Base-by-base conservation (phyloP, 2,329 filamentous ascomycete genomes). In the Ascochyta clinopodiicola region DNA sequence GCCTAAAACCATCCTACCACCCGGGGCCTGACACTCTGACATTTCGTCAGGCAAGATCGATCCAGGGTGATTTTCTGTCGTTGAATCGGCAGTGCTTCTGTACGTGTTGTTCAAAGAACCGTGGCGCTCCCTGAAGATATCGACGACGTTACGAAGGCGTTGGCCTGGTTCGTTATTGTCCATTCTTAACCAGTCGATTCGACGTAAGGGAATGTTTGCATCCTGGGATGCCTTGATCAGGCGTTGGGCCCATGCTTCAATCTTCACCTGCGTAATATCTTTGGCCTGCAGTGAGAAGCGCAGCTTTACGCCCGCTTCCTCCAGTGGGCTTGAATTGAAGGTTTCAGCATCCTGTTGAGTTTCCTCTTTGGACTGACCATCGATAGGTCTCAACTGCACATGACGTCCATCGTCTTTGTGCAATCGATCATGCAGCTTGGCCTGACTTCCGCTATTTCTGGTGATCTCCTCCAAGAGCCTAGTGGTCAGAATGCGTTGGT, bases 121-220 rank as follows among this genome's bases (percentile, higher is more conserved):
- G 25, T 29, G 25, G 25, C 25, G 25, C 7, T 29, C 25, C 25
- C 25, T 29, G 25, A 29, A 29, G 25, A 29, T 29, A 1, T 29
- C 25, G 25, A 43, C 17, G 3, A 19, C 25, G 17, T 19, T 9
- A 8, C n/a, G n/a, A 13, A 19, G 17, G 6, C 40, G 40, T 5
- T 29, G 6, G 6, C 40, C 27, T 2, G 40, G 25, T 27, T 22
- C n/a, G 8, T 27, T 24, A 4, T 32, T 25, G 15, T 45, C 48
- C 52, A 66, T 56, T 35, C 51, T 60, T 0, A 65, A 32, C 64
- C 63, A 69, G 10, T 68, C 60, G n/a, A 69, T 65, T 10, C 55
- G 49, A 5, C 60, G 62, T 3, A 64, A 15, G 1, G 44, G 49
- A 2, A 64, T 34, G 2, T 60, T 36, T 1, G 59, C 54, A n/a